Percentiles rank a stretch among this genome's conserved stretches.
phyloP scores from a whole-genome alignment of 371 early-diverging fungal species.

The Smittium culicis region DNA sequence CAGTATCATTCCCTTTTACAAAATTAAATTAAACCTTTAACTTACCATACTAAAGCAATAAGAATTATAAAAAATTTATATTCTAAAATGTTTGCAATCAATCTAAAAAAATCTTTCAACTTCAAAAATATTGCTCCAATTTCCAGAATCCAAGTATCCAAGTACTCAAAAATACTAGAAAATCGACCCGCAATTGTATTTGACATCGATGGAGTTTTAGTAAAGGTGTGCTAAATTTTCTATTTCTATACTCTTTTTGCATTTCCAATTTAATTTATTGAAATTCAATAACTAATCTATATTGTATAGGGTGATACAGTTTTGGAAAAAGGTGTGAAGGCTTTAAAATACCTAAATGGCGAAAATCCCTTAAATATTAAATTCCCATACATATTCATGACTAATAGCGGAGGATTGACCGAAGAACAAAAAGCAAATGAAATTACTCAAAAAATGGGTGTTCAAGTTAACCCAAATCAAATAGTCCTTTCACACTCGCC shows the following conservation, averaged over 20 bases:
- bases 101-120: no score
- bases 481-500: slow-evolving; percentile 75
- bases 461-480: slow-evolving; percentile 48
- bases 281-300: no score
- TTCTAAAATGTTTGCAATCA: no score
- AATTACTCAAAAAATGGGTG: slow-evolving; percentile 43
- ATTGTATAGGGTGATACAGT: slow-evolving; percentile 40
- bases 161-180: background rate
- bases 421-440: slow-evolving; percentile 59
- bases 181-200: slow-evolving; percentile 38
- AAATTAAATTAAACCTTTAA: no score
- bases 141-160: no score
- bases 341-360: slow-evolving; percentile 42
- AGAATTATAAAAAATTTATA: no score
- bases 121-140: no score
- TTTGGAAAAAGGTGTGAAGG: slow-evolving; percentile 36
- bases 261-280: no score
- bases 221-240: slow-evolving; percentile 36
- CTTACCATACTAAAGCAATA: no score
- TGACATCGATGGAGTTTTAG: slow-evolving; percentile 67
- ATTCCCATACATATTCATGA: slow-evolving; percentile 61
- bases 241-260: no score
- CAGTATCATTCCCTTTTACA: no score
- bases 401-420: slow-evolving; percentile 77
- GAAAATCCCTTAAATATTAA: slow-evolving; percentile 38